A percentile compares a stretch with the other conserved stretches of the same genome.
phyloP scores from a whole-genome alignment of 1,139 yeast genomes.

The Saccharomyces hybrid region DNA sequence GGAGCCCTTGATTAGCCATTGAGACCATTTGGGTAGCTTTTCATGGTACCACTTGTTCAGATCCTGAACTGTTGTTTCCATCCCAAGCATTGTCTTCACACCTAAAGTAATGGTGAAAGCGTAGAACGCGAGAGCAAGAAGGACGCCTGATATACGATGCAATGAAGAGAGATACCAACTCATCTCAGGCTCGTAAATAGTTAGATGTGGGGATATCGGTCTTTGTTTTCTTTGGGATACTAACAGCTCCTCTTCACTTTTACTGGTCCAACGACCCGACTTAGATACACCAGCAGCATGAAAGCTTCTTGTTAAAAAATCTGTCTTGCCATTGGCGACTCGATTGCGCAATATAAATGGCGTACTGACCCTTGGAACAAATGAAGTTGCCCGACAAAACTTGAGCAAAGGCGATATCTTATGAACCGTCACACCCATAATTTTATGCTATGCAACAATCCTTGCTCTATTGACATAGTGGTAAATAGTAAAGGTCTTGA shows the following conservation, averaged over 20 bases:
- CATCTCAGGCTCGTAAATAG: slow-evolving; percentile 83
- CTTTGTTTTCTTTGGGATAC: slow-evolving; percentile 79
- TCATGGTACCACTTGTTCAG: slow-evolving; percentile 44
- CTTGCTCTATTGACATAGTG: no score
- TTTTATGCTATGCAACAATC: no score
- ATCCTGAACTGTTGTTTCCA: slow-evolving; percentile 55
- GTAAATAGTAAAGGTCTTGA: no score
- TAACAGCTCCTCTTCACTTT: slow-evolving; percentile 61
- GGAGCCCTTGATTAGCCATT: slow-evolving; percentile 57
- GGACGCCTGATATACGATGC: slow-evolving; percentile 87
- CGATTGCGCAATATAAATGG: background rate
- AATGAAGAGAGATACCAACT: slow-evolving; percentile 73
- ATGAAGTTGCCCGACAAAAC: background rate
- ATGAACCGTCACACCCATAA: background rate
- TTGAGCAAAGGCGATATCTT: background rate
- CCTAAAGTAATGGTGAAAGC: slow-evolving; percentile 73
- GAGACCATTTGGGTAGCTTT: slow-evolving; percentile 55
- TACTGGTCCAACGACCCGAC: slow-evolving; percentile 48
- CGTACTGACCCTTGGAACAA: background rate
- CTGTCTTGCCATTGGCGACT: background rate
- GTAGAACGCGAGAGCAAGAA: slow-evolving; percentile 72
- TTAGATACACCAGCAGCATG: background rate
- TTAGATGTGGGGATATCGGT: slow-evolving; percentile 87
- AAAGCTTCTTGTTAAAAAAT: background rate
- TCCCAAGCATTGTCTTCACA: slow-evolving; percentile 55